phyloP scores from a whole-genome alignment of 2,329 filamentous ascomycete genomes.

The Talaromyces piceae region DNA sequence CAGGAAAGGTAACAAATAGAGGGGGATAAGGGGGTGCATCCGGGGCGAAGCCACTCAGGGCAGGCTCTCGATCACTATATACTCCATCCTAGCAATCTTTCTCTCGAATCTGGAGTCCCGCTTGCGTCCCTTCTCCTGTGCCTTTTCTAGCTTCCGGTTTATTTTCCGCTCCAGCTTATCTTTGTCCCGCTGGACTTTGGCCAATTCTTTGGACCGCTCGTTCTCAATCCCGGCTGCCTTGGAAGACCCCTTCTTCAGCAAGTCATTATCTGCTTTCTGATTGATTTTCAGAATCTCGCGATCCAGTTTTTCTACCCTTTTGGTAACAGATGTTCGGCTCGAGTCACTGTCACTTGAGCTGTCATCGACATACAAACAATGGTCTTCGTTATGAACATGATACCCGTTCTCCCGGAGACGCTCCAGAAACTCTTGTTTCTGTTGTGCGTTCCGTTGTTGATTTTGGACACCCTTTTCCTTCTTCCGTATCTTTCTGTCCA shows the following conservation, averaged over 20 bases:
- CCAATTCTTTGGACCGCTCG: neutral
- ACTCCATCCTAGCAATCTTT: slow-evolving; percentile 4
- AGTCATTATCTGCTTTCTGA: neutral
- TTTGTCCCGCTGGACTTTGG: neutral
- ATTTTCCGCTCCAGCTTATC: neutral
- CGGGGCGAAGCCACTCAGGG: neutral
- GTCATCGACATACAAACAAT: neutral
- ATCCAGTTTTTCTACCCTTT: neutral
- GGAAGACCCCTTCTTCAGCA: neutral
- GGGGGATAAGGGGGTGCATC: neutral
- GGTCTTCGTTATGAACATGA: neutral
- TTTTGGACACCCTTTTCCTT: neutral
- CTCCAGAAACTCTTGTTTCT: neutral
- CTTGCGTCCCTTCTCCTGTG: neutral
- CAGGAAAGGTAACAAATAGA: neutral
- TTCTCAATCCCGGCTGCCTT: neutral
- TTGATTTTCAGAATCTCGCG: neutral
- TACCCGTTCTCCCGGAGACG: neutral
- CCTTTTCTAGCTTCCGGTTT: neutral
- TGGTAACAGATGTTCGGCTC: neutral
- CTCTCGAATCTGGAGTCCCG: slow-evolving; percentile 1
- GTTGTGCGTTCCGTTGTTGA: neutral
- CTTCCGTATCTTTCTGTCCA: slow-evolving; percentile 1
- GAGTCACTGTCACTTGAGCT: slow-evolving; percentile 2
- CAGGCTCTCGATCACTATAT: slow-evolving; percentile 7